Evolutionary conservation across 257 asterid genomes (phyloP), one percentile per base, ranked within the genome.

Genomic region (Jasminum sambac): DNA sequence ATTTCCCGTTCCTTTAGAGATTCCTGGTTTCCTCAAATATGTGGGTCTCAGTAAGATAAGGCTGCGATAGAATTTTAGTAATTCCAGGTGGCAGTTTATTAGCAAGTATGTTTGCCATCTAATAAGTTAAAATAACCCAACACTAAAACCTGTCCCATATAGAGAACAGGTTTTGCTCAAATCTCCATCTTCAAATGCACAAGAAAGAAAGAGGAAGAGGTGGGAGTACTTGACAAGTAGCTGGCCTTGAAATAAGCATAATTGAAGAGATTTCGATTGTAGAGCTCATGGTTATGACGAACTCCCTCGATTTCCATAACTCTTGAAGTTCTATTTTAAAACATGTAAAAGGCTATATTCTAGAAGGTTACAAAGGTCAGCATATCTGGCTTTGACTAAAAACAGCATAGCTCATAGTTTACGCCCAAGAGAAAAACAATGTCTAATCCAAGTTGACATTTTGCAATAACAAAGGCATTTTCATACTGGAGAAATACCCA

Each of bases 331-430:
- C n/a, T n/a, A n/a, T n/a, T n/a, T n/a, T n/a, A n/a, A n/a, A n/a
- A n/a, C 36, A 30, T 30, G 4, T 30, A 30, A 30, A n/a, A n/a
- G n/a, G 36, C 36, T 30, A 30, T 30, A 30, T 30, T 30, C 4
- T 30, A 1, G 2, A 30, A 30, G 36, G 36, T 30, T 30, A 30
- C 4, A 30, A 4, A 30, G 4, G 36, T 30, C 36, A 1, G 4
- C 4, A 30, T 13, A 23, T 38, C 43, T 5, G 37, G 52, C 55
- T 30, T 41, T 42, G 26, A 21, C 40, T 43, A 41, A 11, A 11
- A 23, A 25, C 34, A 73, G 60, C 68, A 23, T 21, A 60, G 50
- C 70, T 19, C 23, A 39, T 17, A 66, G 43, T 21, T 59, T 79
- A 59, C 26, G 59, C 13, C 11, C 46, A 64, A 24, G 11, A 24